phyloP scores from a whole-genome alignment of 106 monocot genomes.

The Alisma plantagoaquatica region DNA sequence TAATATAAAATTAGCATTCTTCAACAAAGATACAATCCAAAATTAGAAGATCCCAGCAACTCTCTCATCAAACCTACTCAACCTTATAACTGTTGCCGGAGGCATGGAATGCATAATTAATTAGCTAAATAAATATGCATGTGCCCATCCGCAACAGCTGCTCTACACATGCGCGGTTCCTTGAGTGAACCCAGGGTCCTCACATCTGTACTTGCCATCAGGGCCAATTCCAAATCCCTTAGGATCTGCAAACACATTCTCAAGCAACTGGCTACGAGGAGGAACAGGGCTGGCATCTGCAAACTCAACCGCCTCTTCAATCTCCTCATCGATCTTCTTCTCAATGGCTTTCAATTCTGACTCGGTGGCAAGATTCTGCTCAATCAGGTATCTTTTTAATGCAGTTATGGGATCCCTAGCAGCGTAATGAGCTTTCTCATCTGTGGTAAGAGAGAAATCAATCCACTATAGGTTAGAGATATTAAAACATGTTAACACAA shows the following conservation, averaged over 20 bases:
- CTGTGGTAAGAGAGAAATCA: constrained; percentile 48
- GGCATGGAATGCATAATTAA: no score
- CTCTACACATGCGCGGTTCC: constrained; percentile 87
- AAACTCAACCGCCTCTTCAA: constrained; percentile 93
- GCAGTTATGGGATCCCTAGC: constrained; percentile 77
- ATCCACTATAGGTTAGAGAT: no score
- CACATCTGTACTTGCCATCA: constrained; percentile 88
- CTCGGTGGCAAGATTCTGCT: constrained; percentile 62
- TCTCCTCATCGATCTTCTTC: constrained; percentile 65
- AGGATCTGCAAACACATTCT: constrained; percentile 91
- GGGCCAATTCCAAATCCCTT: constrained; percentile 98
- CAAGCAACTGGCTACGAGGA: constrained; percentile 78
- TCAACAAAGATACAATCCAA: no score
- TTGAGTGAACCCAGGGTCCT: constrained; percentile 85
- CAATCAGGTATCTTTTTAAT: constrained; percentile 68
- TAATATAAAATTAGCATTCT: no score
- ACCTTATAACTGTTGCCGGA: no score
- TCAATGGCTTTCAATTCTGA: constrained; percentile 76
- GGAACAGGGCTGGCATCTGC: constrained; percentile 81
- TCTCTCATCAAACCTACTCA: no score
- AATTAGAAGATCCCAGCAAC: no score
- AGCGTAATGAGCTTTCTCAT: constrained; percentile 82
- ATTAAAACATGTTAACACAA: no score
- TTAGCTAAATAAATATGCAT: no score
- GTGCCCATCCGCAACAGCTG: background rate